Evolutionary conservation across 768 basidiomycete species (phyloP).

Genomic region (Leccinellum albellum): DNA sequence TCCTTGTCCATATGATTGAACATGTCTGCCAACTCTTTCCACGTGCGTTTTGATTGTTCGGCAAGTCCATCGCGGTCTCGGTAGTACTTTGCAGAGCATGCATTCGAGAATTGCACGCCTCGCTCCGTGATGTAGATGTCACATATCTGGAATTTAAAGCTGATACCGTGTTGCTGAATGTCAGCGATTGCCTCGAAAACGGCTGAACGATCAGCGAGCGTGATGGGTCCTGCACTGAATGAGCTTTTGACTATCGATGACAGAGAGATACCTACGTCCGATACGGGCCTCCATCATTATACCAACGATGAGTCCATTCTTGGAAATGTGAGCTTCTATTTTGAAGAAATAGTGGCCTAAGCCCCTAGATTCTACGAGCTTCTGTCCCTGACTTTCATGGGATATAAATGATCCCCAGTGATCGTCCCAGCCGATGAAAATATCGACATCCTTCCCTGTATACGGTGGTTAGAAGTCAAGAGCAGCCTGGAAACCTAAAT

Average conservation of each 20-base stretch:
- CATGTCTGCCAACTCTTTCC: slow-evolving; percentile 17
- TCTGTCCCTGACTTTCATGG: slow-evolving; percentile 27
- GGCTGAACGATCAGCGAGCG: slow-evolving; percentile 23
- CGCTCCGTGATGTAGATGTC: slow-evolving; percentile 29
- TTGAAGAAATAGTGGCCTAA: slow-evolving; percentile 29
- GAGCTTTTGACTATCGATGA: neutral
- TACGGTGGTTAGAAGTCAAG: neutral
- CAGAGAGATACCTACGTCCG: slow-evolving; percentile 20
- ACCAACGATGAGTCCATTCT: slow-evolving; percentile 29
- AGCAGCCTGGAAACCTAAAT: neutral
- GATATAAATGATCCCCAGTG: slow-evolving; percentile 22
- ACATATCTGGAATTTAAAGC: slow-evolving; percentile 12
- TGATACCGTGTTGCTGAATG: slow-evolving; percentile 29
- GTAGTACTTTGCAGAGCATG: slow-evolving; percentile 16
- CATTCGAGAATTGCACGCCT: slow-evolving; percentile 28
- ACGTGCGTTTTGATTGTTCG: slow-evolving; percentile 11
- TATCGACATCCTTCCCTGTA: slow-evolving; percentile 27
- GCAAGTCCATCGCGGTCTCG: slow-evolving; percentile 27
- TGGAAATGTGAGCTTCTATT: slow-evolving; percentile 28
- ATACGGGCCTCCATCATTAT: slow-evolving; percentile 29
- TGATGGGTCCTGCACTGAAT: slow-evolving; percentile 18
- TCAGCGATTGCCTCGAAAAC: slow-evolving; percentile 31
- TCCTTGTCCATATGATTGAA: slow-evolving; percentile 16
- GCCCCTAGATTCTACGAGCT: slow-evolving; percentile 27
- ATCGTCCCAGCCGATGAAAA: slow-evolving; percentile 27